Evolutionary conservation across 169 alveolate species (phyloP).

Genomic region (Plasmodium gonderi): DNA sequence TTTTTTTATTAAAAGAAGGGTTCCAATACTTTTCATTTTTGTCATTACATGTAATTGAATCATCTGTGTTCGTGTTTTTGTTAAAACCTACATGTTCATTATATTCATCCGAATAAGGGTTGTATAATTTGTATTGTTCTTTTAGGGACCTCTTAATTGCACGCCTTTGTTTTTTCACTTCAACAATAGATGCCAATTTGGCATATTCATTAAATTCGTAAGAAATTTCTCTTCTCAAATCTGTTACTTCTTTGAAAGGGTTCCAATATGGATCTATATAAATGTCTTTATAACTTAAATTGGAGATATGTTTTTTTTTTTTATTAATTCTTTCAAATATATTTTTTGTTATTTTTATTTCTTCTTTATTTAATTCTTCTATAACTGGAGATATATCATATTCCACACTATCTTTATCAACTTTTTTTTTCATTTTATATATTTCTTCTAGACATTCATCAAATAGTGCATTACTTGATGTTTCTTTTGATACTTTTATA

Average conservation of each 20-base stretch:
- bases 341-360: slow-evolving; percentile 75
- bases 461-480: slow-evolving; percentile 36
- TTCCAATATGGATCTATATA: slow-evolving; percentile 89
- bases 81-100: slow-evolving; percentile 37
- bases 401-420: slow-evolving; percentile 48
- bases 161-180: slow-evolving; percentile 74
- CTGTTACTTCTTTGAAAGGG: slow-evolving; percentile 83
- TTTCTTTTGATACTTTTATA: slow-evolving; percentile 36
- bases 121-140: slow-evolving; percentile 68
- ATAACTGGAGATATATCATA: slow-evolving; percentile 79
- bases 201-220: slow-evolving; percentile 85
- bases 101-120: slow-evolving; percentile 70
- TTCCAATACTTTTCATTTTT: slow-evolving; percentile 86
- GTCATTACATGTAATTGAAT: slow-evolving; percentile 70
- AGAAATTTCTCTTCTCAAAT: slow-evolving; percentile 81
- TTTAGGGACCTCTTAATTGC: slow-evolving; percentile 73
- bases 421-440: slow-evolving; percentile 31
- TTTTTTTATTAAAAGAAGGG: slow-evolving; percentile 80
- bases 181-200: slow-evolving; percentile 80
- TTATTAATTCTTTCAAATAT: slow-evolving; percentile 79
- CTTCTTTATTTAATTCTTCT: slow-evolving; percentile 78
- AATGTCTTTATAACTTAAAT: slow-evolving; percentile 74
- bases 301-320: slow-evolving; percentile 42
- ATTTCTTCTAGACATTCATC: slow-evolving; percentile 51
- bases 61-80: neutral